Evolutionary conservation across 2,329 filamentous ascomycete species (phyloP).

Genomic region (Ascochyta lentis): DNA sequence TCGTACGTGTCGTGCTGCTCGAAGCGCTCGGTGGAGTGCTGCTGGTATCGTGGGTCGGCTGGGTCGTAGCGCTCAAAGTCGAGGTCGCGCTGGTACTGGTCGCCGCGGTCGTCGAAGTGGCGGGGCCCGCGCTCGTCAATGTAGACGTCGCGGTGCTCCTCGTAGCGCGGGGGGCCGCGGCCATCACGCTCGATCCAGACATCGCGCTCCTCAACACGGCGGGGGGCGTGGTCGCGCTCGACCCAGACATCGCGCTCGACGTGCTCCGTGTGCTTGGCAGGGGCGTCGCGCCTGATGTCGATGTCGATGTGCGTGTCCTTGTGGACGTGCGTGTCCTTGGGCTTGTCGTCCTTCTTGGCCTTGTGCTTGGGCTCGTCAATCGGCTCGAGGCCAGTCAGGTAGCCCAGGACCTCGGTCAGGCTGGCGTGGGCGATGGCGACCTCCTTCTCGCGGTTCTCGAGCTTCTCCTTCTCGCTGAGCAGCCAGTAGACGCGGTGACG

Average conservation of each 20-base stretch:
- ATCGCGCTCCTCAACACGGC: slow-evolving; percentile 40
- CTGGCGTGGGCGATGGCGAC: slow-evolving; percentile 43
- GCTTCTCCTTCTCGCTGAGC: slow-evolving; percentile 50
- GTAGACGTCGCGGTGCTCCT: slow-evolving; percentile 33
- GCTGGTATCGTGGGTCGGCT: slow-evolving; percentile 35
- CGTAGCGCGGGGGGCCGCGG: slow-evolving; percentile 25
- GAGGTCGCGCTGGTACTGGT: slow-evolving; percentile 27
- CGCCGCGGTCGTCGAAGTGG: slow-evolving; percentile 33
- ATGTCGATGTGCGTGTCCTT: slow-evolving; percentile 38
- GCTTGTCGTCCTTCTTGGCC: slow-evolving; percentile 32
- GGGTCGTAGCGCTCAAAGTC: slow-evolving; percentile 30
- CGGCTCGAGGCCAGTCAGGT: slow-evolving; percentile 44
- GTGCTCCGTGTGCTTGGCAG: slow-evolving; percentile 31
- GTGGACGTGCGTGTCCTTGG: slow-evolving; percentile 13
- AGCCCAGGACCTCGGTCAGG: slow-evolving; percentile 46
- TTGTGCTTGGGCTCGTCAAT: slow-evolving; percentile 30
- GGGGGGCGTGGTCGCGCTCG: slow-evolving; percentile 35
- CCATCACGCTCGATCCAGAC: slow-evolving; percentile 36
- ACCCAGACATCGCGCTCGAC: slow-evolving; percentile 40
- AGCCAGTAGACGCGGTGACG: slow-evolving; percentile 48
- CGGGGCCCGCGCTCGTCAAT: slow-evolving; percentile 30
- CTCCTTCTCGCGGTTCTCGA: slow-evolving; percentile 48
- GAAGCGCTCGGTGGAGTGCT: slow-evolving; percentile 34
- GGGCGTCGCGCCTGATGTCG: slow-evolving; percentile 40
- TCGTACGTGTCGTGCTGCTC: slow-evolving; percentile 24